Conservation (phyloP, 2,329 filamentous ascomycete genomes). For the Colletotrichum truncatum region DNA sequence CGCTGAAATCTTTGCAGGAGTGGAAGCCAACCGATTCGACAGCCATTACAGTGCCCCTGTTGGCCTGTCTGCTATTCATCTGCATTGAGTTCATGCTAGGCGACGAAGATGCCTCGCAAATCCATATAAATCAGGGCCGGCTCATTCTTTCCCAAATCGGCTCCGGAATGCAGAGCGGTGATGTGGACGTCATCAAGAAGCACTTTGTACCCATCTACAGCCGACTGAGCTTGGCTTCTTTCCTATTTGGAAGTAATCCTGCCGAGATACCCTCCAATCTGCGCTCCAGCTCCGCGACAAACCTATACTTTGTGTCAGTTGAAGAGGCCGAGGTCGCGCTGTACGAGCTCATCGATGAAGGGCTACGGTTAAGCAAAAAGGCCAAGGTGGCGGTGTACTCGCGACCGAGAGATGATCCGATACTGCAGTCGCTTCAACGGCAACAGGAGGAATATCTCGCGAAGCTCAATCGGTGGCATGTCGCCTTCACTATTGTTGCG, state of each 20-base stretch:
- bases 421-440: constrained; percentile 36
- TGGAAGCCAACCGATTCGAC: constrained; percentile 37
- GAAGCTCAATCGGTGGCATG: constrained; percentile 38
- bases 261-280: constrained; percentile 46
- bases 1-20: constrained; percentile 53
- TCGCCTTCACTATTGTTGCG: constrained; percentile 40
- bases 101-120: constrained; percentile 54
- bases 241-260: constrained; percentile 49
- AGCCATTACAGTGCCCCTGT: constrained; percentile 43
- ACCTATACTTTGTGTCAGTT: constrained; percentile 41
- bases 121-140: constrained; percentile 54
- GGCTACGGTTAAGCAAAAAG: constrained; percentile 45
- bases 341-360: constrained; percentile 51
- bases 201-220: constrained; percentile 55
- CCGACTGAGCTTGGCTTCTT: constrained; percentile 50
- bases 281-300: constrained; percentile 39
- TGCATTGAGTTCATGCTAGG: constrained; percentile 64
- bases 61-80: constrained; percentile 60
- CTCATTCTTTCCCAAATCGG: constrained; percentile 48
- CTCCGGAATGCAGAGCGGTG: constrained; percentile 33
- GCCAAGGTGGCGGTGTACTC: constrained; percentile 38
- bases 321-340: constrained; percentile 41
- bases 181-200: constrained; percentile 48
- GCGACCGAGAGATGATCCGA: constrained; percentile 35
- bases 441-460: constrained; percentile 45